These are phyloP conservation scores for Debaryomyces tyrocola DNA, from an alignment of 805 yeast species.

Conservation along the genomic window DNA sequence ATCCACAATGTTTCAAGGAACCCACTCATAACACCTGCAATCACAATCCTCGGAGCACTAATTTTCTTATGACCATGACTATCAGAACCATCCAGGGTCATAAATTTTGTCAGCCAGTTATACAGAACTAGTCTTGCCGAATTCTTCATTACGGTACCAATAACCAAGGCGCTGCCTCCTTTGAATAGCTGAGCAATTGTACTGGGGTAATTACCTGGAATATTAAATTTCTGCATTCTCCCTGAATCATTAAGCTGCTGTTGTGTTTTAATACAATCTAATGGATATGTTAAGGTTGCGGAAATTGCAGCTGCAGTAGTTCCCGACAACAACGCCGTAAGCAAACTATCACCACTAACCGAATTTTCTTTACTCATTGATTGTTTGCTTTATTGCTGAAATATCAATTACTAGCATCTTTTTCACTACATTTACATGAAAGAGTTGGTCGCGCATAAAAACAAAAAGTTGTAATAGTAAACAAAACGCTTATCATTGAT, in stretches of 20 bases:
- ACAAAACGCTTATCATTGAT: background rate
- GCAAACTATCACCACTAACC: constrained; percentile 31
- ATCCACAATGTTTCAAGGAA: constrained; percentile 77
- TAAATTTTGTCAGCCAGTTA: constrained; percentile 68
- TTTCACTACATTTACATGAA: background rate
- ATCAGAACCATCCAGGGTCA: constrained; percentile 47
- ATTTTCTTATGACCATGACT: constrained; percentile 48
- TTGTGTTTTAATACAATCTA: constrained; percentile 68
- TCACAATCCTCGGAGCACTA: constrained; percentile 75
- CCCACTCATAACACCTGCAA: constrained; percentile 86
- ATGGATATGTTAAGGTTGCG: constrained; percentile 66
- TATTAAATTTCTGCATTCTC: constrained; percentile 33
- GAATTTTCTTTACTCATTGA: background rate
- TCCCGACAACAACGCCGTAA: constrained; percentile 62
- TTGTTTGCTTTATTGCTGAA: background rate
- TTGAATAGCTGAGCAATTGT: constrained; percentile 36
- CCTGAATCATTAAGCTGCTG: constrained; percentile 54
- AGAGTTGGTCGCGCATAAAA: background rate
- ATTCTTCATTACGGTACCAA: constrained; percentile 75
- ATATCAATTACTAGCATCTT: background rate
- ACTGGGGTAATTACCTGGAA: constrained; percentile 33
- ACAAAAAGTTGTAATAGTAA: background rate
- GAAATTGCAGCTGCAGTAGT: constrained; percentile 63
- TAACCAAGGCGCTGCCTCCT: constrained; percentile 75
- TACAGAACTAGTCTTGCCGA: constrained; percentile 71